phyloP scores from a whole-genome alignment of 2,329 filamentous ascomycete species.

The Colletotrichum sansevieriae region DNA sequence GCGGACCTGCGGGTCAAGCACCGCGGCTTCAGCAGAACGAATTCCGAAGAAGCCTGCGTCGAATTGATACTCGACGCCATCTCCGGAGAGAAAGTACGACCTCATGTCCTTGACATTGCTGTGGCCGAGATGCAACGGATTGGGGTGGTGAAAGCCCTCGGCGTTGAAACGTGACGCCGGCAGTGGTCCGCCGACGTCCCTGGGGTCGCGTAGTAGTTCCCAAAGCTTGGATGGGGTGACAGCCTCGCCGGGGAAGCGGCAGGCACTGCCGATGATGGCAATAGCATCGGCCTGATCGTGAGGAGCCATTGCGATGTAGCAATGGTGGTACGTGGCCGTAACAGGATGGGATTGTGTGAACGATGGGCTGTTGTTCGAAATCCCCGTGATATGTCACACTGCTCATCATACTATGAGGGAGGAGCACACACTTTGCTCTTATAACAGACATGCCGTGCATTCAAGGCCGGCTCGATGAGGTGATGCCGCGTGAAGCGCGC shows the following conservation, averaged over 20 bases:
- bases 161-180: slow-evolving; percentile 44
- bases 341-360: too few species aligned
- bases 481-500: too few species aligned
- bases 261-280: slow-evolving; percentile 27
- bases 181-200: slow-evolving; percentile 44
- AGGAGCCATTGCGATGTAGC: too few species aligned
- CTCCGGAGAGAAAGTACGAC: slow-evolving; percentile 43
- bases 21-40: slow-evolving; percentile 47
- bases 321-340: too few species aligned
- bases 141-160: slow-evolving; percentile 1
- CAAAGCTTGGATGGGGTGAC: slow-evolving; percentile 10
- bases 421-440: too few species aligned
- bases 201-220: background rate
- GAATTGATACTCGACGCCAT: slow-evolving; percentile 36
- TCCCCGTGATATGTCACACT: too few species aligned
- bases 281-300: background rate
- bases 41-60: slow-evolving; percentile 51
- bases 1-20: slow-evolving; percentile 51
- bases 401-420: too few species aligned
- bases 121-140: slow-evolving; percentile 25
- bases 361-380: too few species aligned
- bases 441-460: too few species aligned
- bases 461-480: too few species aligned
- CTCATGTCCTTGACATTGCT: slow-evolving; percentile 42
- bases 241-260: slow-evolving; percentile 25